A percentile compares a stretch with the other conserved stretches of the same genome.
Evolutionary conservation across 352 stramenopile genomes (phyloP).

Genomic region (Phytophthora kernoviae): DNA sequence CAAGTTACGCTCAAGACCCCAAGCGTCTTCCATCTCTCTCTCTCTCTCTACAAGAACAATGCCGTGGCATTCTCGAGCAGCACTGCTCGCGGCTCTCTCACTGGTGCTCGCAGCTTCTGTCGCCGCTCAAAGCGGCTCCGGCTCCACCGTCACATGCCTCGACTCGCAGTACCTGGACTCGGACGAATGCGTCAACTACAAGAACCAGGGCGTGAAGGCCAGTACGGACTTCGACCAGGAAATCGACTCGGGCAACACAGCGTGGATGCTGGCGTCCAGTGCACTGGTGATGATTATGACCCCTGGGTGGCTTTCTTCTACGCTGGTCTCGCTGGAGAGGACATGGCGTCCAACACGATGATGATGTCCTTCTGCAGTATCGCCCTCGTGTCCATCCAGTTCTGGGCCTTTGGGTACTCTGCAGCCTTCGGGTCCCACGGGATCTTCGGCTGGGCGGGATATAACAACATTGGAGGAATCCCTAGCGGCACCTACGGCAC

Average conservation of each 20-base stretch:
- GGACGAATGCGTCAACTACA: slow-evolving; percentile 44
- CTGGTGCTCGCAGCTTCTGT: slow-evolving; percentile 31
- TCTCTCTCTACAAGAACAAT: slow-evolving; percentile 1
- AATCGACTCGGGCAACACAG: slow-evolving; percentile 41
- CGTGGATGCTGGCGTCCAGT: slow-evolving; percentile 33
- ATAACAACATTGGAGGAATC: slow-evolving; percentile 63
- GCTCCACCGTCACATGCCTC: slow-evolving; percentile 28
- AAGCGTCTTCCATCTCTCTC: neutral
- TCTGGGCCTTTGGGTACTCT: slow-evolving; percentile 82
- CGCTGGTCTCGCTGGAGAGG: slow-evolving; percentile 71
- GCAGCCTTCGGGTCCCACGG: slow-evolving; percentile 67
- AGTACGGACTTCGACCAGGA: slow-evolving; percentile 18
- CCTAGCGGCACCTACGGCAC: slow-evolving; percentile 57
- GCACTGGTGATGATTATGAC: slow-evolving; percentile 37
- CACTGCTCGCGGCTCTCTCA: slow-evolving; percentile 4
- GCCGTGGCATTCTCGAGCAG: slow-evolving; percentile 11
- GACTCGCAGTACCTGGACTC: slow-evolving; percentile 50
- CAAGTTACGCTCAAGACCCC: slow-evolving; percentile 9
- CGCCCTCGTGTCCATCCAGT: slow-evolving; percentile 82
- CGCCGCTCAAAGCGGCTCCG: slow-evolving; percentile 29
- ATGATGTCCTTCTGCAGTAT: slow-evolving; percentile 85
- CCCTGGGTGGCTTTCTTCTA: slow-evolving; percentile 62
- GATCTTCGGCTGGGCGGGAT: slow-evolving; percentile 66
- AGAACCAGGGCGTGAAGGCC: slow-evolving; percentile 34
- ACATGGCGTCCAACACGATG: slow-evolving; percentile 85